phyloP scores from a whole-genome alignment of 139 green algal genomes.

The Volvox reticuliferus region DNA sequence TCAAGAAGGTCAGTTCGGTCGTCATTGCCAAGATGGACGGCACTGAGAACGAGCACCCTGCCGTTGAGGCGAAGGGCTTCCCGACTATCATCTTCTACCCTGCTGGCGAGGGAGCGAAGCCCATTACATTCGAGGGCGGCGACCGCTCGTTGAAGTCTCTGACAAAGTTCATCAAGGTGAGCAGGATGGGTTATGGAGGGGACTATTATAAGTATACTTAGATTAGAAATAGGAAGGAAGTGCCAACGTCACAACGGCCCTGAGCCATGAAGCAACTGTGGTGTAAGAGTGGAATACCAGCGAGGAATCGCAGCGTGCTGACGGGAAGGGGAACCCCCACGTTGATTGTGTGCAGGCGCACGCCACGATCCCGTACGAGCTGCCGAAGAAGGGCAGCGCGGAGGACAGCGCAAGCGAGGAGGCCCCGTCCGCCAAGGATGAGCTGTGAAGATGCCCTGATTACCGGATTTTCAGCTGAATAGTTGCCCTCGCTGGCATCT shows the following conservation, averaged over 20 bases:
- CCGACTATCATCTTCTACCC: conserved; percentile 80
- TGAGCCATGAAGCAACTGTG: too few relatives aligned
- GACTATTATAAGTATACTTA: too few relatives aligned
- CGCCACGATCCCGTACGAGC: conserved; percentile 68
- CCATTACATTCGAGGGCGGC: conserved; percentile 57
- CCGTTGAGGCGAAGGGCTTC: conserved; percentile 79
- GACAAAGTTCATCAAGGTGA: conserved; percentile 82
- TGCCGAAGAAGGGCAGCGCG: conserved; percentile 67
- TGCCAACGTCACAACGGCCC: too few relatives aligned
- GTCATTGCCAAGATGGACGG: conserved; percentile 89
- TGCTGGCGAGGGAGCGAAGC: conserved; percentile 56
- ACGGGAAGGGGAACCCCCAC: neutral
- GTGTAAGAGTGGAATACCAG: neutral
- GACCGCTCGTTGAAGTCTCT: conserved; percentile 72
- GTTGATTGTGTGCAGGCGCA: conserved; percentile 10
- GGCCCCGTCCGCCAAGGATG: conserved; percentile 45
- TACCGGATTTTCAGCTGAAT: too few relatives aligned
- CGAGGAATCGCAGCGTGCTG: neutral
- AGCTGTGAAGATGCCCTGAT: conserved; percentile 3
- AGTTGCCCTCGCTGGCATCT: too few relatives aligned
- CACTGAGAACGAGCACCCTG: conserved; percentile 83
- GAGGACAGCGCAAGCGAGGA: conserved; percentile 24
- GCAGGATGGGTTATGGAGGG: neutral
- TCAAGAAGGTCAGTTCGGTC: conserved; percentile 70
- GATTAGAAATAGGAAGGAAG: too few relatives aligned